A percentile compares a stretch with the other conserved stretches of the same genome.
phyloP scores from a whole-genome alignment of 2,329 filamentous ascomycete genomes.

The Elsinoe fawcettii region DNA sequence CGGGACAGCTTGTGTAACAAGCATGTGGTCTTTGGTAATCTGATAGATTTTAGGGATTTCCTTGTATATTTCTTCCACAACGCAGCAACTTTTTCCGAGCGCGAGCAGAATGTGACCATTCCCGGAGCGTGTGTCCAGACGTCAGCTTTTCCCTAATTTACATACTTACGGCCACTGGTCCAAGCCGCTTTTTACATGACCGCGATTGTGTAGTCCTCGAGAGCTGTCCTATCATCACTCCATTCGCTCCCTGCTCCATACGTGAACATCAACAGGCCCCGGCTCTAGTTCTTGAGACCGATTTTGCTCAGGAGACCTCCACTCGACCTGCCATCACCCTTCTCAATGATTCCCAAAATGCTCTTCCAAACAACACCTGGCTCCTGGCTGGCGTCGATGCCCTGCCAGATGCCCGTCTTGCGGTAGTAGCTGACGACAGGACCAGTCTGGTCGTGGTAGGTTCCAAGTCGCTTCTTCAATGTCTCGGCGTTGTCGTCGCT shows the following conservation, averaged over 20 bases:
- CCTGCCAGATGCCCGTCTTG: constrained; percentile 93
- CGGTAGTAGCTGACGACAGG: constrained; percentile 96
- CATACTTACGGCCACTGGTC: constrained; percentile 14
- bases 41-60: constrained; percentile 11
- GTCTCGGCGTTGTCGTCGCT: constrained; percentile 96
- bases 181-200: constrained; percentile 14
- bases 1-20: not conserved
- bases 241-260: not conserved
- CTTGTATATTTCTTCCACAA: constrained; percentile 2
- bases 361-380: constrained; percentile 94
- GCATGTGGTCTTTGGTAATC: not conserved
- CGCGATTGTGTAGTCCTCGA: not conserved
- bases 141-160: constrained; percentile 16
- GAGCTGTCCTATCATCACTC: not conserved
- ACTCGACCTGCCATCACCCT: constrained; percentile 32
- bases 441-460: constrained; percentile 88
- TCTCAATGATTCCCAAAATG: constrained; percentile 72
- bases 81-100: not conserved
- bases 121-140: not conserved
- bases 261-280: not conserved
- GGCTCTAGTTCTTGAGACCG: constrained; percentile 43
- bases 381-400: constrained; percentile 91
- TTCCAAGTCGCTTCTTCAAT: constrained; percentile 85
- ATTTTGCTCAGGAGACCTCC: constrained; percentile 47
- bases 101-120: not conserved